Conservation (phyloP, 2,329 filamentous ascomycete species). For the Phaeosphaeria sp. region DNA sequence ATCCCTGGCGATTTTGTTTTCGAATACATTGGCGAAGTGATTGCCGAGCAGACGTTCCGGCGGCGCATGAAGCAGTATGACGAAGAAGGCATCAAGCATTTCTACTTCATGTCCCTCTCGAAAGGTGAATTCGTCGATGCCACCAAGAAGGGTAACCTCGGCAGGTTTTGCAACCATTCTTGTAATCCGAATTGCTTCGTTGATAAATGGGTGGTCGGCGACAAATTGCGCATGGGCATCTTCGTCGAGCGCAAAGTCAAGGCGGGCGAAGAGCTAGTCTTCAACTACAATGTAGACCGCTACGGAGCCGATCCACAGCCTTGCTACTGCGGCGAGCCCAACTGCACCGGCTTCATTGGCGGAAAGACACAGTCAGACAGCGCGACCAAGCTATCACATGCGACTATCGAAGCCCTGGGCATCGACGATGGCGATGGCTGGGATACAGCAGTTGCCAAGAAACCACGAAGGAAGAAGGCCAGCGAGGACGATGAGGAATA, state of each 20-base stretch:
- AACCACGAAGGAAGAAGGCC: conserved; percentile 88
- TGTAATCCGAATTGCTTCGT: conserved; percentile 99
- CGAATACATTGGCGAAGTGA: conserved; percentile 98
- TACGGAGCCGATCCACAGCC: conserved; percentile 97
- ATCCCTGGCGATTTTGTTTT: conserved; percentile 90
- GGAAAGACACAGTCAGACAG: conserved; percentile 97
- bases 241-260: conserved; percentile 87
- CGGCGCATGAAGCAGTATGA: conserved; percentile 93
- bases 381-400: conserved; percentile 86
- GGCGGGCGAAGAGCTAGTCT: conserved; percentile 92
- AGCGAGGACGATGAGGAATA: conserved; percentile 95
- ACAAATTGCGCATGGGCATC: conserved; percentile 98
- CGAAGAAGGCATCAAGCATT: conserved; percentile 96
- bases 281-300: conserved; percentile 99
- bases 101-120: conserved; percentile 99
- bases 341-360: conserved; percentile 95
- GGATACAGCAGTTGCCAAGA: conserved; percentile 89
- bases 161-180: conserved; percentile 97
- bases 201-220: conserved; percentile 98
- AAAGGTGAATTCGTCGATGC: conserved; percentile 98
- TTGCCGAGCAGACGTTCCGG: conserved; percentile 89
- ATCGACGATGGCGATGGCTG: conserved; percentile 92
- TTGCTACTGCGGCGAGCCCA: conserved; percentile 93
- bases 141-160: conserved; percentile 94
- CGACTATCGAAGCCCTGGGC: conserved; percentile 91